phyloP scores from a whole-genome alignment of 306 rosid genomes.

The Sindora glabra region DNA sequence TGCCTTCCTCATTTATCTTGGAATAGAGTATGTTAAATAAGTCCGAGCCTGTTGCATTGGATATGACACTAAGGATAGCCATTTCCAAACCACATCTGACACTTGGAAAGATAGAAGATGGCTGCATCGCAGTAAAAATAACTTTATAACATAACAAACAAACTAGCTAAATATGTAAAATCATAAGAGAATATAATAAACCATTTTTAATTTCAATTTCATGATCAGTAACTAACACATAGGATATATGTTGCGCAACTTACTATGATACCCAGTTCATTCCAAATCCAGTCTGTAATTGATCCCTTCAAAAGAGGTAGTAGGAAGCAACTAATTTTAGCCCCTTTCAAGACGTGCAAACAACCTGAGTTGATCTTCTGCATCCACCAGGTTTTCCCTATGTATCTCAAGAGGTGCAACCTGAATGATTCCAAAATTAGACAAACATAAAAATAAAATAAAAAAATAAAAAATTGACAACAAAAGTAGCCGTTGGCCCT shows the following conservation, averaged over 20 bases:
- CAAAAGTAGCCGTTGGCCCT: background rate
- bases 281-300: conserved; percentile 80
- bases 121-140: conserved; percentile 45
- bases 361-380: conserved; percentile 81
- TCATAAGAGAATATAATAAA: background rate
- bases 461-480: background rate
- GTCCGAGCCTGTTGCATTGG: conserved; percentile 48
- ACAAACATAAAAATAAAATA: background rate
- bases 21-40: conserved; percentile 51
- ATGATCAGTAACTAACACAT: too few species aligned
- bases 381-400: conserved; percentile 60
- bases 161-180: background rate
- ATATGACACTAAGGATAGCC: conserved; percentile 90
- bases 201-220: background rate
- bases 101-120: conserved; percentile 78
- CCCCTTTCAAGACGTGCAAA: conserved; percentile 55
- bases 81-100: conserved; percentile 99
- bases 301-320: conserved; percentile 73
- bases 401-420: conserved; percentile 76
- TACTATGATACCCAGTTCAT: conserved; percentile 75
- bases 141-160: background rate
- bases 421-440: conserved; percentile 35
- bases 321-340: conserved; percentile 46
- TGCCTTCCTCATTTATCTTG: conserved; percentile 24
- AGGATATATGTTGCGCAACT: conserved; percentile 17